A percentile compares a stretch with the other conserved stretches of the same genome.
phyloP scores from a whole-genome alignment of 2,329 filamentous ascomycete genomes.

The Botrytis porri region DNA sequence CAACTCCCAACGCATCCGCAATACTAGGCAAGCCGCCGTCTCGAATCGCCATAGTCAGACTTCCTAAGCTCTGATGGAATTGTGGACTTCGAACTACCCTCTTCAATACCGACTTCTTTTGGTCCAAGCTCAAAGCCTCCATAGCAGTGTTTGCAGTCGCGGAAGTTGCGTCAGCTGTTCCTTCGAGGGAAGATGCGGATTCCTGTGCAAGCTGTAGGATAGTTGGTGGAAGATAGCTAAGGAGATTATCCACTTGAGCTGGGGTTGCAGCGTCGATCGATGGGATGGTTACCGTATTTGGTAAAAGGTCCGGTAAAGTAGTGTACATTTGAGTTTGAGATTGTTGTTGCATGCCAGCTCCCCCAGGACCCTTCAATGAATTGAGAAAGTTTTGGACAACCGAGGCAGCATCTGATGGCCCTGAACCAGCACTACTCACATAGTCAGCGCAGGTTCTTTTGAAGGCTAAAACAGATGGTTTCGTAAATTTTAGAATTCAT shows the following conservation, averaged over 20 bases:
- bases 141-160: constrained; percentile 71
- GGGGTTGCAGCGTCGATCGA: constrained; percentile 59
- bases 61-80: constrained; percentile 80
- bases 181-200: constrained; percentile 53
- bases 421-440: constrained; percentile 55
- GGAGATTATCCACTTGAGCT: constrained; percentile 69
- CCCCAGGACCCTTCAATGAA: constrained; percentile 62
- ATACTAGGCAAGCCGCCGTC: constrained; percentile 90
- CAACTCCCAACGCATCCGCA: constrained; percentile 77
- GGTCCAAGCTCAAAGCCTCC: constrained; percentile 65
- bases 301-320: constrained; percentile 80
- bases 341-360: constrained; percentile 43
- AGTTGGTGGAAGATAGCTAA: constrained; percentile 74
- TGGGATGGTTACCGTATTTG: constrained; percentile 72
- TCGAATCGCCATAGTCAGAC: constrained; percentile 80
- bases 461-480: constrained; percentile 15
- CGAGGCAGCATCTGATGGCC: constrained; percentile 64
- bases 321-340: constrained; percentile 67
- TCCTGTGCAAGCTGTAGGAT: constrained; percentile 75
- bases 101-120: constrained; percentile 78
- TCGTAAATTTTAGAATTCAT: constrained; percentile 31
- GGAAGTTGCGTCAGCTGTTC: constrained; percentile 62
- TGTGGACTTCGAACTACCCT: constrained; percentile 86
- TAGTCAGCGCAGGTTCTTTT: constrained; percentile 43
- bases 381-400: constrained; percentile 86